phyloP scores from a whole-genome alignment of 2,329 filamentous ascomycete genomes.

The Fusarium secorum region DNA sequence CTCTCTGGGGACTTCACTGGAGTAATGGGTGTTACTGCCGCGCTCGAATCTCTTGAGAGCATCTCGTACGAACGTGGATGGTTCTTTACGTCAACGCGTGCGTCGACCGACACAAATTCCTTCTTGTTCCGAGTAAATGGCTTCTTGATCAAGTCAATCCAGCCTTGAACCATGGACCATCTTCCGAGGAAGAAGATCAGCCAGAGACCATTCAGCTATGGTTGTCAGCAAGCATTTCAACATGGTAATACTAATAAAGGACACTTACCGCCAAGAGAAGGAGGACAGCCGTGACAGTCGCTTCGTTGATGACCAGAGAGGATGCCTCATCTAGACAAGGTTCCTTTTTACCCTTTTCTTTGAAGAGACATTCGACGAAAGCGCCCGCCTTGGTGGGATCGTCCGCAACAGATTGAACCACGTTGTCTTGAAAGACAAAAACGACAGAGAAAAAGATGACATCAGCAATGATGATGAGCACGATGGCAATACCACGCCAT shows the following conservation, averaged over 20 bases:
- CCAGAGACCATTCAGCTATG: constrained; percentile 83
- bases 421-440: constrained; percentile 86
- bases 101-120: constrained; percentile 91
- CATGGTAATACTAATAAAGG: not conserved
- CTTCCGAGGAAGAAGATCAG: constrained; percentile 82
- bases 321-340: constrained; percentile 69
- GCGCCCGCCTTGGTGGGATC: constrained; percentile 60
- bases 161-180: constrained; percentile 84
- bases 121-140: constrained; percentile 63
- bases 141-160: constrained; percentile 70
- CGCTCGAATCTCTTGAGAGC: constrained; percentile 68
- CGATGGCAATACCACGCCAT: constrained; percentile 91
- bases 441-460: constrained; percentile 93
- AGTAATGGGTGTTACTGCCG: constrained; percentile 61
- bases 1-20: constrained; percentile 48
- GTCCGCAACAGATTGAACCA: constrained; percentile 66
- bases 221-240: constrained; percentile 9
- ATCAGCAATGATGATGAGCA: constrained; percentile 87
- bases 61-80: constrained; percentile 81
- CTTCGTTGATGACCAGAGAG: constrained; percentile 73
- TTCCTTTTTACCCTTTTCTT: constrained; percentile 64
- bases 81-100: constrained; percentile 67
- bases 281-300: constrained; percentile 81
- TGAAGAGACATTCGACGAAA: constrained; percentile 78
- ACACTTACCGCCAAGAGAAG: constrained; percentile 78